Evolutionary conservation across 1,284 basidiomycete genomes (phyloP), one percentile per base, ranked within the genome.

Genomic region (Heimioporus punctisporus): DNA sequence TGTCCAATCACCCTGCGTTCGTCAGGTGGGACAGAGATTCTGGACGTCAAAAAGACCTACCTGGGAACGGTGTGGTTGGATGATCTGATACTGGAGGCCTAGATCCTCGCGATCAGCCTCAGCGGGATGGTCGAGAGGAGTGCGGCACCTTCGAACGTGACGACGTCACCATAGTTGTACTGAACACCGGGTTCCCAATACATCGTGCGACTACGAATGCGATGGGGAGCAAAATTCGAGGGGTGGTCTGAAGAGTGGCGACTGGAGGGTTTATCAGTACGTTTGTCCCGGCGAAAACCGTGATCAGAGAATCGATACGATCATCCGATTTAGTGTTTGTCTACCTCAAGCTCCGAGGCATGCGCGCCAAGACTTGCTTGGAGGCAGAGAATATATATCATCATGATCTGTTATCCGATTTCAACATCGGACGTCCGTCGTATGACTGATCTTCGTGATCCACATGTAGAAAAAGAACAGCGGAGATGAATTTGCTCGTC

Each of bases 21-120:
- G n/a, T 26, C 15, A 15, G 61, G 54, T 21, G n/a, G 52, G 51
- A 23, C 31, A 2, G 19, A 12, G 5, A 48, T 31, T 9, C 11
- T 17, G 21, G 27, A 37, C 19, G 7, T 39, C 12, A 30, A 19
- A 43, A 17, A 15, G 26, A 58, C 68, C 45, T 54, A 82, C 86
- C 77, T 89, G 85, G 26, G 88, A 88, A 46, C 69, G 72, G 70
- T 92, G 89, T 15, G 85, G 73, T 65, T 90, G 87, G 60, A 90
- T 82, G 71, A 85, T 85, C 69, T 82, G 85, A 75, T 90, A 92
- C 49, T 70, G 72, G 58, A 72, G 67, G 28, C 81, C 87, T 90
- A 59, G 45, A 51, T 52, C 48, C 10, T 34, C 19, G 40, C 15
- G 48, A 56, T 70, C 50, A 64, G 55, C 53, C 28, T 47, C 44